Evolutionary conservation across 768 basidiomycete species (phyloP).

Genomic region (Lactarius trivialis): DNA sequence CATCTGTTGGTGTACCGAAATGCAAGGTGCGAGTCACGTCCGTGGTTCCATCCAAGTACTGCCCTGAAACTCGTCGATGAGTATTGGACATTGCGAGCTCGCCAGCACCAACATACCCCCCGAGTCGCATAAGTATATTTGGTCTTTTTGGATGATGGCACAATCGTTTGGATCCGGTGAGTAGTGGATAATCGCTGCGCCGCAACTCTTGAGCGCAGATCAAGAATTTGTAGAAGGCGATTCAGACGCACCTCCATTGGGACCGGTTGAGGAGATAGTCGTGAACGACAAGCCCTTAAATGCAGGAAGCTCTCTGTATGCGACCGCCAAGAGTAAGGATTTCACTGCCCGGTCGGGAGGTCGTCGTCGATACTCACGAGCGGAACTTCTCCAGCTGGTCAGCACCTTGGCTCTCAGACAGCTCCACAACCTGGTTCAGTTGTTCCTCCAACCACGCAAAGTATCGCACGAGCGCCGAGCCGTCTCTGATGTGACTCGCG

Average conservation of each 20-base stretch:
- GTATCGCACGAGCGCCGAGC: constrained; percentile 79
- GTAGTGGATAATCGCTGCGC: constrained; percentile 88
- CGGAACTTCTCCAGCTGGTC: constrained; percentile 73
- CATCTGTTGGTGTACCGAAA: constrained; percentile 76
- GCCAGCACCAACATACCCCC: constrained; percentile 46
- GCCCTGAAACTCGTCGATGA: constrained; percentile 39
- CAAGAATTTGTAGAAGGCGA: neutral
- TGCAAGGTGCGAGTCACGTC: constrained; percentile 92
- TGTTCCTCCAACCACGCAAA: constrained; percentile 94
- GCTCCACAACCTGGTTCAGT: constrained; percentile 48
- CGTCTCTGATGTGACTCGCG: constrained; percentile 82
- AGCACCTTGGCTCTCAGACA: constrained; percentile 79
- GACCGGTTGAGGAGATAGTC: constrained; percentile 89
- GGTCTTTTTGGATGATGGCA: constrained; percentile 67
- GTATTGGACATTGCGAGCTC: neutral
- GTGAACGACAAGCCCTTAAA: constrained; percentile 88
- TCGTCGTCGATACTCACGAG: constrained; percentile 45
- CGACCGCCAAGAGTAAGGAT: neutral
- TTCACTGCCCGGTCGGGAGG: neutral
- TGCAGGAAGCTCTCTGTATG: constrained; percentile 56
- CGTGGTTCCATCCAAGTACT: constrained; percentile 91
- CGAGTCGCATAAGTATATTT: constrained; percentile 81
- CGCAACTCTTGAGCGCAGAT: neutral
- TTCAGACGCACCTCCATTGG: constrained; percentile 71
- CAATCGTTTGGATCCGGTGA: constrained; percentile 67